Conservation (phyloP, 163 green algal genomes). For the Scenedesmus sp. region DNA sequence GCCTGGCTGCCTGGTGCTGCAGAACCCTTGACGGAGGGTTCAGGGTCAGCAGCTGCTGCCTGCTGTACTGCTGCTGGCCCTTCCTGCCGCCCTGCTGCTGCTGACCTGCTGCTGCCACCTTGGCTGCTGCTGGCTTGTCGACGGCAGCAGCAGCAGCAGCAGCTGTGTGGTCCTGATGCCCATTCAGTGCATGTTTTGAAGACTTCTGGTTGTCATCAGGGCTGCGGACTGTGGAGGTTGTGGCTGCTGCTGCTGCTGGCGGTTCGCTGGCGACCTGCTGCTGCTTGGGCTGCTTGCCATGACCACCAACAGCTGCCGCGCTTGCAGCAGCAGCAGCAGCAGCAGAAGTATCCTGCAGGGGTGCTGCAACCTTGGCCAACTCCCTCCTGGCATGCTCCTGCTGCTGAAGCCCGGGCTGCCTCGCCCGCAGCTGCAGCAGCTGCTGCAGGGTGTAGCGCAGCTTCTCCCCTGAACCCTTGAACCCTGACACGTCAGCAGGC, state of each 20-base stretch:
- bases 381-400: background rate
- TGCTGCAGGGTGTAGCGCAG: background rate
- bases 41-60: background rate
- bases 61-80: background rate
- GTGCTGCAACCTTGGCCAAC: background rate
- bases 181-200: background rate
- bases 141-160: background rate
- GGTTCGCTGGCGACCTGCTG: background rate
- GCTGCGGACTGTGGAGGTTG: background rate
- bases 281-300: background rate
- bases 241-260: background rate
- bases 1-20: background rate
- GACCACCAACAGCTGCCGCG: background rate
- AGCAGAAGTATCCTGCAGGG: conserved; percentile 17
- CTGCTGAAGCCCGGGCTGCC: background rate
- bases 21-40: background rate
- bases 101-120: background rate
- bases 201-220: background rate
- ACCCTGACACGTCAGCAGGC: background rate
- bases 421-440: background rate
- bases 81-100: background rate
- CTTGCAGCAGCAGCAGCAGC: background rate
- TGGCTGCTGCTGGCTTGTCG: background rate
- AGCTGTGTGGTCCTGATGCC: background rate
- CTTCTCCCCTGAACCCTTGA: background rate